Percentiles rank a stretch among this genome's conserved stretches.
Conservation (phyloP, 305 asterid genomes). For the Salvia sclarea region DNA sequence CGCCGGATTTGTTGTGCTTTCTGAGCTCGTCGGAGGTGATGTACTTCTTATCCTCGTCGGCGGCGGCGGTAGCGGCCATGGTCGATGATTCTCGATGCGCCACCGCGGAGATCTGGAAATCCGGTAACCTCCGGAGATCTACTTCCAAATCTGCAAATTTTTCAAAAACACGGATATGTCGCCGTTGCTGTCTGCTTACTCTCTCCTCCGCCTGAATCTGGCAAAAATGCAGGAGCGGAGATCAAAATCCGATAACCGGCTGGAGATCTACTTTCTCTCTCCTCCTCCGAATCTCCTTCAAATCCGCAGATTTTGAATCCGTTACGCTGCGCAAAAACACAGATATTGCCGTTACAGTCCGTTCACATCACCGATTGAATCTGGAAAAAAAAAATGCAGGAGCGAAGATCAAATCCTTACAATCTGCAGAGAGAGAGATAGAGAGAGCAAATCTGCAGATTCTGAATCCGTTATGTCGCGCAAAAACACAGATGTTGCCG, state of each 20-base stretch:
- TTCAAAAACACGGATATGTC: no score
- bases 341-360: background rate
- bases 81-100: background rate
- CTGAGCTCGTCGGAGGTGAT: conserved; percentile 49
- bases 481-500: background rate
- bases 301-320: background rate
- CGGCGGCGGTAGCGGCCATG: background rate
- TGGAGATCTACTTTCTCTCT: conserved; percentile 5
- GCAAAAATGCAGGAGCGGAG: no score
- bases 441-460: no score
- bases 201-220: no score
- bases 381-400: background rate
- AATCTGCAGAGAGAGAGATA: background rate
- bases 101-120: no score
- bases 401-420: background rate
- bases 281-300: background rate
- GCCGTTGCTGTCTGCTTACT: no score
- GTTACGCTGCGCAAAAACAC: background rate
- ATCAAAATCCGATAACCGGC: background rate
- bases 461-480: background rate
- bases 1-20: conserved; percentile 49
- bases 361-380: no score
- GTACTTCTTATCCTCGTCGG: conserved; percentile 32
- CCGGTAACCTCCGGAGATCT: no score
- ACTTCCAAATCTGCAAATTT: no score